Percentiles rank a stretch among this genome's conserved stretches.
Evolutionary conservation across 2,329 filamentous ascomycete genomes (phyloP).

Genomic region (Orbilia javanica): DNA sequence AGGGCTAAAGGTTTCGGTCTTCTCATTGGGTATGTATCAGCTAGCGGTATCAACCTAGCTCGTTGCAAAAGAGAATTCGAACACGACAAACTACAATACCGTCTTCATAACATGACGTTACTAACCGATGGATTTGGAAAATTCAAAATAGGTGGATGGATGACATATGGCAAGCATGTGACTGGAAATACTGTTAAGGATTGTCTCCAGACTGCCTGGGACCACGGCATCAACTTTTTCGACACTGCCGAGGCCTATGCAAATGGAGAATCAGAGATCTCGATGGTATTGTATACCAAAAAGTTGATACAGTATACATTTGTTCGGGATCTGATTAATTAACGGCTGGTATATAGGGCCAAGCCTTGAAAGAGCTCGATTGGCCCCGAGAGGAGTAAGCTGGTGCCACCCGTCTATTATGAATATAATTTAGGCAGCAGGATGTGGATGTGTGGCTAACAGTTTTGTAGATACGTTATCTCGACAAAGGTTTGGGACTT

Average conservation of each 20-base stretch:
- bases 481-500: conserved; percentile 70
- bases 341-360: conserved; percentile 66
- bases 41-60: too few relatives aligned
- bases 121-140: neutral
- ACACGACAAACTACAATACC: neutral
- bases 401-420: neutral
- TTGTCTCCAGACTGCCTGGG: conserved; percentile 71
- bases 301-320: conserved; percentile 62
- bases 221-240: conserved; percentile 74
- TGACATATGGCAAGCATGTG: conserved; percentile 63
- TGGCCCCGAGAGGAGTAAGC: conserved; percentile 74
- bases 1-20: conserved; percentile 67
- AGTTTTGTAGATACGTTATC: conserved; percentile 67
- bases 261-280: conserved; percentile 73
- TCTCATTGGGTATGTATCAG: conserved; percentile 64
- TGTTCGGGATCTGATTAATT: conserved; percentile 62
- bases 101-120: neutral
- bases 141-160: conserved; percentile 48
- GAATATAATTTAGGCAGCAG: neutral
- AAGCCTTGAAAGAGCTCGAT: conserved; percentile 72
- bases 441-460: neutral
- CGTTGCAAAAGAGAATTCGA: too few relatives aligned
- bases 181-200: conserved; percentile 61
- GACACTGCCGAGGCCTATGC: conserved; percentile 73
- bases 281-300: conserved; percentile 62